These are phyloP conservation scores for Trypanosoma platydactyli DNA, from an alignment of 208 protist genomes.

Conservation along the genomic window DNA sequence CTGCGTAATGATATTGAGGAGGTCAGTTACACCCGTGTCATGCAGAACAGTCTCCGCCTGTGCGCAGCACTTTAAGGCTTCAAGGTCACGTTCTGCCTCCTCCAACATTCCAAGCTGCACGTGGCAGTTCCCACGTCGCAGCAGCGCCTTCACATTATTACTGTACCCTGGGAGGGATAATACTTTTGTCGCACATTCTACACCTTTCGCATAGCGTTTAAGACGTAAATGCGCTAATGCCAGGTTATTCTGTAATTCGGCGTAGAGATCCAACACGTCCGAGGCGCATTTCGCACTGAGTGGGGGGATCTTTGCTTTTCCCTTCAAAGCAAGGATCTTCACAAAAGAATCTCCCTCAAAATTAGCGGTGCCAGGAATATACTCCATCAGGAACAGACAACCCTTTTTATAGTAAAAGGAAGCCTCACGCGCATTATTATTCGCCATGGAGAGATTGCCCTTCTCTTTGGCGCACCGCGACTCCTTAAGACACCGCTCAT, in stretches of 20 bases:
- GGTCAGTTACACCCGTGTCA: conserved; percentile 27
- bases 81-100: conserved; percentile 44
- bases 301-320: not conserved
- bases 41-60: not conserved
- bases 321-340: conserved; percentile 13
- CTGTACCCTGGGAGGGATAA: conserved; percentile 28
- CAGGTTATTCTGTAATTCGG: conserved; percentile 52
- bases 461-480: conserved; percentile 50
- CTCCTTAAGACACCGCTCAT: conserved; percentile 19
- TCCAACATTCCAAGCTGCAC: conserved; percentile 33
- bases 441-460: conserved; percentile 49
- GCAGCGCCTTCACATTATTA: conserved; percentile 51
- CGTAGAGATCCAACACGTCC: conserved; percentile 39
- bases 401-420: conserved; percentile 76
- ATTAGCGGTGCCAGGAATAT: conserved; percentile 33
- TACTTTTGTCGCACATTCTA: conserved; percentile 41
- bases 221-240: conserved; percentile 49
- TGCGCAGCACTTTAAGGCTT: conserved; percentile 21
- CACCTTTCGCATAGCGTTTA: conserved; percentile 44
- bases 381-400: conserved; percentile 63
- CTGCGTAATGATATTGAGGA: conserved; percentile 22
- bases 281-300: conserved; percentile 16
- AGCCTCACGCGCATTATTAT: conserved; percentile 37
- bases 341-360: conserved; percentile 20
- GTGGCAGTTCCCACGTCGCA: conserved; percentile 54